These are phyloP conservation scores for Microstroma glucosiphilum DNA, from an alignment of 1,284 basidiomycete species.

Conservation along the genomic window DNA sequence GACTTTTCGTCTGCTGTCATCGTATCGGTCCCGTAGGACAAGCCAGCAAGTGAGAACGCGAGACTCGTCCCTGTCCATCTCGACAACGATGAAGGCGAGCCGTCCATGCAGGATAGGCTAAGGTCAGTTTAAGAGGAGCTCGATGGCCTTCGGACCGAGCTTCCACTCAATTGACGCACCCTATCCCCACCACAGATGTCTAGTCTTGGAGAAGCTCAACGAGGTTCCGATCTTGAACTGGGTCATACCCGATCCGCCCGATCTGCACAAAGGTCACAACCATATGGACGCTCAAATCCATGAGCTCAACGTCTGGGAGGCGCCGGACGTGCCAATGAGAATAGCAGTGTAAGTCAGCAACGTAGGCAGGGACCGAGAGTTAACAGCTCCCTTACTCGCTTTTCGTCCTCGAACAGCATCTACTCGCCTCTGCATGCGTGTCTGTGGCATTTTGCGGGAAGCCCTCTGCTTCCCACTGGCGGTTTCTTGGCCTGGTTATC, in stretches of 20 bases:
- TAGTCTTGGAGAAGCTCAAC: not conserved
- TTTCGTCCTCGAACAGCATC: not conserved
- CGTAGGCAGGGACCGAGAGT: too few relatives aligned
- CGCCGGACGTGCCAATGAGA: conserved; percentile 11
- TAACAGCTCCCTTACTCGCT: too few relatives aligned
- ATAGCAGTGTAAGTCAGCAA: conserved; percentile 1
- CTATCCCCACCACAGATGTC: too few relatives aligned
- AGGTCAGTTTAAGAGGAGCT: not conserved
- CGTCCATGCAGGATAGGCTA: not conserved
- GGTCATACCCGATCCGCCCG: conserved; percentile 5
- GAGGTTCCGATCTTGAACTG: conserved; percentile 6
- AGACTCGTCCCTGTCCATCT: conserved; percentile 9
- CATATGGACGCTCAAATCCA: conserved; percentile 12
- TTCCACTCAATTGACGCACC: too few relatives aligned
- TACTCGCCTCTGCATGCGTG: conserved; percentile 8
- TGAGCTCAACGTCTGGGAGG: conserved; percentile 15
- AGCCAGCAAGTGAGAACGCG: conserved; percentile 12
- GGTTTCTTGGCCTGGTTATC: conserved; percentile 18
- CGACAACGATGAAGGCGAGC: conserved; percentile 7
- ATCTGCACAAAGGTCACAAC: not conserved
- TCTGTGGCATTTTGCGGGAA: conserved; percentile 11
- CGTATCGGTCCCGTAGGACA: not conserved
- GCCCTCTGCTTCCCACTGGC: conserved; percentile 17
- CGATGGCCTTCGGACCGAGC: too few relatives aligned
- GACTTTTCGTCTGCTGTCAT: too few relatives aligned